A percentile compares a stretch with the other conserved stretches of the same genome.
Evolutionary conservation across 169 alveolate genomes (phyloP).

Genomic region (Plasmodium gaboni): DNA sequence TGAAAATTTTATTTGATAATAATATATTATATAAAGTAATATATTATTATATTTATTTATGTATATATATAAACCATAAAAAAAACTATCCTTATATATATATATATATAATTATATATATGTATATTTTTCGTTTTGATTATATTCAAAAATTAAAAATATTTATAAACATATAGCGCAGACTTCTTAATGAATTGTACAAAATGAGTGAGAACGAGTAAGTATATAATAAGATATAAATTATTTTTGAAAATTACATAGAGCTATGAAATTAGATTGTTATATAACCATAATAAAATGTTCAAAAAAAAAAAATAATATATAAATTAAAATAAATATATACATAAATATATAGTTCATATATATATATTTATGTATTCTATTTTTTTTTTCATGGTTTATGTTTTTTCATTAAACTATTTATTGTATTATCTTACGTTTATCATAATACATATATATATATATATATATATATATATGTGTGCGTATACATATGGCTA

Average conservation of each 20-base stretch:
- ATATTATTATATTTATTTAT: too few relatives aligned
- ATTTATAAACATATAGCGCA: neutral
- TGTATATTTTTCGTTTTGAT: conserved; percentile 14
- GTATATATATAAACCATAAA: too few relatives aligned
- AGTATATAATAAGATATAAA: conserved; percentile 19
- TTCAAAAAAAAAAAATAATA: too few relatives aligned
- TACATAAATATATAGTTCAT: neutral
- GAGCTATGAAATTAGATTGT: too few relatives aligned
- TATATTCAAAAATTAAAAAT: neutral
- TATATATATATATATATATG: neutral
- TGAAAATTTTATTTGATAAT: too few relatives aligned
- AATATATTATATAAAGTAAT: too few relatives aligned
- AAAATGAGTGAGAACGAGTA: conserved; percentile 77
- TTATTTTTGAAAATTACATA: too few relatives aligned
- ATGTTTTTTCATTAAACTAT: too few relatives aligned
- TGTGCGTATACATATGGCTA: neutral
- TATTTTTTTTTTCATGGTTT: too few relatives aligned
- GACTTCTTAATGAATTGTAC: conserved; percentile 36
- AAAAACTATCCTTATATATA: neutral
- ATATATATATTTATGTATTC: neutral
- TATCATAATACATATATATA: too few relatives aligned
- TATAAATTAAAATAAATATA: neutral
- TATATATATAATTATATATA: neutral
- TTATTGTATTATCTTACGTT: too few relatives aligned
- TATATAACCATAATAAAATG: too few relatives aligned